Evolutionary conservation across 768 basidiomycete species (phyloP).

Genomic region (Ramaria sp.): DNA sequence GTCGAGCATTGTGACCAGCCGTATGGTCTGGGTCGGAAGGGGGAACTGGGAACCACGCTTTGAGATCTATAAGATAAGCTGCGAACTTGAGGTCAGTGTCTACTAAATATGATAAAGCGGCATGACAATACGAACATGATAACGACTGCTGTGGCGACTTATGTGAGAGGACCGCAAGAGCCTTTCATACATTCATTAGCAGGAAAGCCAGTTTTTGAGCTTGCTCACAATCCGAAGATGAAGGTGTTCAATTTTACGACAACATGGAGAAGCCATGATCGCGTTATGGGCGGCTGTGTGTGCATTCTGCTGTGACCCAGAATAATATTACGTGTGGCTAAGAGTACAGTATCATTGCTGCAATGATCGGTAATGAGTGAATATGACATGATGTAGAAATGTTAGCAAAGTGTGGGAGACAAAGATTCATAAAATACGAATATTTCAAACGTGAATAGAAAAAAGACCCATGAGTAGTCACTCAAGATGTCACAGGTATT

Average conservation of each 20-base stretch:
- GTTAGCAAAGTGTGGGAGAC: background rate
- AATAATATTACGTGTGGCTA: background rate
- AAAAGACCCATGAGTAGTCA: background rate
- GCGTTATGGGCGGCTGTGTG: background rate
- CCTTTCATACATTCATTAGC: background rate
- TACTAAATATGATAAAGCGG: background rate
- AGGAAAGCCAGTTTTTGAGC: background rate
- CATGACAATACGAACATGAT: background rate
- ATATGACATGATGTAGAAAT: background rate
- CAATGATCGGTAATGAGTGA: background rate
- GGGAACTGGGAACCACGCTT: background rate
- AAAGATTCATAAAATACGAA: background rate
- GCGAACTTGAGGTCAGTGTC: background rate
- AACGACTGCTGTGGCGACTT: constrained; percentile 4
- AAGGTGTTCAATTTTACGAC: background rate
- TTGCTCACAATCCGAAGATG: background rate
- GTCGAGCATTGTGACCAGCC: background rate
- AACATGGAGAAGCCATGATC: background rate
- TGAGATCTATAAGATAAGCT: constrained; percentile 9
- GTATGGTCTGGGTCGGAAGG: background rate
- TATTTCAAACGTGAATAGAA: background rate
- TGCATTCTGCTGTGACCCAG: background rate
- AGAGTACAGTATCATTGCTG: background rate
- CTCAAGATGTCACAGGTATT: constrained; percentile 33
- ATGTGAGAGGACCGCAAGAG: background rate